These are phyloP conservation scores for Scenedesmus sp. DNA, from an alignment of 163 green algal genomes.

Conservation along the genomic window DNA sequence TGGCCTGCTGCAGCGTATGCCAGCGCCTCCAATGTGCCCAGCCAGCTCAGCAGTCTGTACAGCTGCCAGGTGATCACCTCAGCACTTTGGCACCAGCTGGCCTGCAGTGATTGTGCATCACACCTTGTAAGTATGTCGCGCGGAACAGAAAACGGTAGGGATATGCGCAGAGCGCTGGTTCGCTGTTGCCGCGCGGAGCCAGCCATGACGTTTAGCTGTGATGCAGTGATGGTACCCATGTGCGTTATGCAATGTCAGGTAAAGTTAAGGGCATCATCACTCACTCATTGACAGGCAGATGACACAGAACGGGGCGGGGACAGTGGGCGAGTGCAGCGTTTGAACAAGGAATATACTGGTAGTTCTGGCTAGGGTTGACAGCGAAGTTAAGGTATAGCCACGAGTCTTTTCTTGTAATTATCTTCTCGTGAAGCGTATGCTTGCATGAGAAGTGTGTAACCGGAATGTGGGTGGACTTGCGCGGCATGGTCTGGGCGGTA, in stretches of 20 bases:
- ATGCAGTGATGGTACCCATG: not conserved
- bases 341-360: not conserved
- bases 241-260: not conserved
- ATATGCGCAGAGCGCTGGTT: not conserved
- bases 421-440: not conserved
- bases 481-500: not conserved
- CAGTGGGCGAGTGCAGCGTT: not conserved
- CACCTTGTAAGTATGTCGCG: not conserved
- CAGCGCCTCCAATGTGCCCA: not conserved
- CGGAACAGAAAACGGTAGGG: not conserved
- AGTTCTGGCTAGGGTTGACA: not conserved
- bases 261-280: not conserved
- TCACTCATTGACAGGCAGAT: not conserved
- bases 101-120: not conserved
- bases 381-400: not conserved
- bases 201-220: not conserved
- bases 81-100: not conserved
- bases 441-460: not conserved
- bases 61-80: not conserved
- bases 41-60: not conserved
- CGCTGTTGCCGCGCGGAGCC: not conserved
- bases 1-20: not conserved
- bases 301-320: not conserved
- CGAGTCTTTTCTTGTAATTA: too few relatives aligned
- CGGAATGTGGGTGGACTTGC: not conserved